Conservation (phyloP, 495 filamentous ascomycete species). For the Lichina pygmaea region DNA sequence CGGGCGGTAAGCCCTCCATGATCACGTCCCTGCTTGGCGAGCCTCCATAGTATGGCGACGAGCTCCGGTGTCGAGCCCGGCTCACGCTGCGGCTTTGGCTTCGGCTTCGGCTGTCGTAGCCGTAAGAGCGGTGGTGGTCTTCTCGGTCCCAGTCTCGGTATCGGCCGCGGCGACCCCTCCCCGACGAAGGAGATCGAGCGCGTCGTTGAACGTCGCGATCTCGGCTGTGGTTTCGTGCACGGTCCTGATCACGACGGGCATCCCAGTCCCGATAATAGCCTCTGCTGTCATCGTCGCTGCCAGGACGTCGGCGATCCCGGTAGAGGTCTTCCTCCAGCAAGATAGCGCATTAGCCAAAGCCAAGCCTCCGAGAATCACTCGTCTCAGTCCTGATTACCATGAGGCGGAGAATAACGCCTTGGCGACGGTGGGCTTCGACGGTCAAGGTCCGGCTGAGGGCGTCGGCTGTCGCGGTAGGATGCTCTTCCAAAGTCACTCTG, state of each 20-base stretch:
- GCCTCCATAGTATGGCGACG: constrained; percentile 18
- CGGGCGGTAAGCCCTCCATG: constrained; percentile 29
- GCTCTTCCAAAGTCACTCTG: too few relatives aligned
- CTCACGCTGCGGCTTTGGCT: constrained; percentile 20
- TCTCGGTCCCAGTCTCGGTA: constrained; percentile 31
- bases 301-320: neutral
- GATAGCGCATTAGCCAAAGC: neutral
- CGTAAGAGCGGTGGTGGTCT: constrained; percentile 25
- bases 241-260: constrained; percentile 4
- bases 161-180: constrained; percentile 12
- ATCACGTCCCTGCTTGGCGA: constrained; percentile 30
- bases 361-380: neutral
- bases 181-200: constrained; percentile 15
- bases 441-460: constrained; percentile 2
- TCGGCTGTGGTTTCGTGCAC: constrained; percentile 3
- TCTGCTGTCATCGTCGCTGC: neutral
- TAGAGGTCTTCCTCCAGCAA: neutral
- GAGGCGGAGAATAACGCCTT: constrained; percentile 19
- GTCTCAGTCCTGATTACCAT: constrained; percentile 6
- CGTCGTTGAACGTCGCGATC: constrained; percentile 14
- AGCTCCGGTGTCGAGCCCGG: constrained; percentile 12
- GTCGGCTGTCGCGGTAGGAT: too few relatives aligned
- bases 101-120: constrained; percentile 14
- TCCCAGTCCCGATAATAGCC: constrained; percentile 4
- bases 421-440: constrained; percentile 10